These are phyloP conservation scores for Acorus calamus DNA, from an alignment of 106 monocot genomes.

Conservation along the genomic window DNA sequence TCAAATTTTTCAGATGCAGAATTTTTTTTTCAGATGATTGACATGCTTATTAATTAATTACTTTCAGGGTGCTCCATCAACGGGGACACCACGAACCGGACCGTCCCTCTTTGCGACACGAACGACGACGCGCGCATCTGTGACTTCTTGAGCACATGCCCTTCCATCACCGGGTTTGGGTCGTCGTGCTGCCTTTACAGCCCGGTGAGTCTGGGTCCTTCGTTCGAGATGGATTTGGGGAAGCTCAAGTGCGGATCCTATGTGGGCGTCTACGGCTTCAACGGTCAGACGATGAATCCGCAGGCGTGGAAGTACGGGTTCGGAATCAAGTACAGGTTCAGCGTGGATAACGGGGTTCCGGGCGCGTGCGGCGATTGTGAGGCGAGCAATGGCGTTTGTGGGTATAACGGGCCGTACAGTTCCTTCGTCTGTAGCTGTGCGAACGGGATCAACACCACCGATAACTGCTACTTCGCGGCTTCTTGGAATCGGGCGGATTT, in stretches of 20 bases:
- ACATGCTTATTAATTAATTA: no score
- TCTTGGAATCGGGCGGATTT: slow-evolving; percentile 10
- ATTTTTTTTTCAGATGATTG: no score
- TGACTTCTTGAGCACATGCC: slow-evolving; percentile 21
- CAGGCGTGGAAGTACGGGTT: slow-evolving; percentile 23
- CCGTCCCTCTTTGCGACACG: slow-evolving; percentile 10
- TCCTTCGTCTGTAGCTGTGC: slow-evolving; percentile 21
- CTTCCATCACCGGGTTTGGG: slow-evolving; percentile 4
- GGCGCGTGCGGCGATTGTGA: slow-evolving; percentile 21
- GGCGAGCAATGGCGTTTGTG: slow-evolving; percentile 29
- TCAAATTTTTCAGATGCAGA: no score
- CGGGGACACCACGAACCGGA: neutral
- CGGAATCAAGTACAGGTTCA: slow-evolving; percentile 28
- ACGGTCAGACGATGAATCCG: slow-evolving; percentile 7
- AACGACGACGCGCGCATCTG: slow-evolving; percentile 20
- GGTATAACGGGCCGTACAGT: slow-evolving; percentile 3
- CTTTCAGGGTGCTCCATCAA: no score
- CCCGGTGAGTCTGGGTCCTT: slow-evolving; percentile 19
- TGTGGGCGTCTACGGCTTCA: slow-evolving; percentile 17
- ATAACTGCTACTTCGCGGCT: slow-evolving; percentile 12
- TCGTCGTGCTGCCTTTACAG: slow-evolving; percentile 27
- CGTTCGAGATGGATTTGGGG: slow-evolving; percentile 27
- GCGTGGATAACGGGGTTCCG: slow-evolving; percentile 26
- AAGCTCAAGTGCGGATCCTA: slow-evolving; percentile 17
- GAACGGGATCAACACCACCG: slow-evolving; percentile 20